These are phyloP conservation scores for Cercospora nicotianae DNA, from an alignment of 2,329 filamentous ascomycete species.

Conservation along the genomic window DNA sequence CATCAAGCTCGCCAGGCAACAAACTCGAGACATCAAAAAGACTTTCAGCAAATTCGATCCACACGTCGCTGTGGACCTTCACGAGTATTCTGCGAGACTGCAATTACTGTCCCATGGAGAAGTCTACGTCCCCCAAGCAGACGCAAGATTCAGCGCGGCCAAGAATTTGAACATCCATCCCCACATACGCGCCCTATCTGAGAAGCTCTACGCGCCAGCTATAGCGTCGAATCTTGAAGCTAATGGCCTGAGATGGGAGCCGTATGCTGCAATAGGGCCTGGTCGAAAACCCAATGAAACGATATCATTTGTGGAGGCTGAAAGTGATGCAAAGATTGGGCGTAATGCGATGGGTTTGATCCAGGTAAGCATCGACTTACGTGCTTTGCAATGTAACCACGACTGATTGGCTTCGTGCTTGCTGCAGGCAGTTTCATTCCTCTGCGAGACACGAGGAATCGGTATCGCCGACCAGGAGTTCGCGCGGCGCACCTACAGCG, in stretches of 20 bases:
- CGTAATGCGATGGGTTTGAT: conserved; percentile 42
- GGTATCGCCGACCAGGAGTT: conserved; percentile 40
- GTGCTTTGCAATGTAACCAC: too few species aligned
- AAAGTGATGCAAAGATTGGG: conserved; percentile 41
- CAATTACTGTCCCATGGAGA: conserved; percentile 28
- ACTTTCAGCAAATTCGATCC: conserved; percentile 38
- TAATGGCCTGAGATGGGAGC: conserved; percentile 38
- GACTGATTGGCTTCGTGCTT: not conserved
- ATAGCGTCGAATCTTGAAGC: conserved; percentile 36
- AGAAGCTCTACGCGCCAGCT: conserved; percentile 38
- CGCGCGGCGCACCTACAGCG: conserved; percentile 37
- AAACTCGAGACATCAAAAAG: conserved; percentile 40
- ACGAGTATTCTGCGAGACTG: conserved; percentile 38
- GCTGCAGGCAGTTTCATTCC: conserved; percentile 38
- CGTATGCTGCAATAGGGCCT: conserved; percentile 35
- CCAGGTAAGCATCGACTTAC: not conserved
- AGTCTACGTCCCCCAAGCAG: conserved; percentile 39
- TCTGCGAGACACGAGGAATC: conserved; percentile 42
- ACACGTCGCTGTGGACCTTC: conserved; percentile 41
- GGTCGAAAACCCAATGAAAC: conserved; percentile 27
- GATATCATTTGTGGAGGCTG: conserved; percentile 38
- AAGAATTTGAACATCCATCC: conserved; percentile 42
- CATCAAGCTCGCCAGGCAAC: conserved; percentile 39
- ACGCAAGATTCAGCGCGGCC: conserved; percentile 40
- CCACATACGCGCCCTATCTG: conserved; percentile 38